Evolutionary conservation across 1,284 basidiomycete genomes (phyloP), one percentile per base, ranked within the genome.

Genomic region (Kwoniella shivajii): DNA sequence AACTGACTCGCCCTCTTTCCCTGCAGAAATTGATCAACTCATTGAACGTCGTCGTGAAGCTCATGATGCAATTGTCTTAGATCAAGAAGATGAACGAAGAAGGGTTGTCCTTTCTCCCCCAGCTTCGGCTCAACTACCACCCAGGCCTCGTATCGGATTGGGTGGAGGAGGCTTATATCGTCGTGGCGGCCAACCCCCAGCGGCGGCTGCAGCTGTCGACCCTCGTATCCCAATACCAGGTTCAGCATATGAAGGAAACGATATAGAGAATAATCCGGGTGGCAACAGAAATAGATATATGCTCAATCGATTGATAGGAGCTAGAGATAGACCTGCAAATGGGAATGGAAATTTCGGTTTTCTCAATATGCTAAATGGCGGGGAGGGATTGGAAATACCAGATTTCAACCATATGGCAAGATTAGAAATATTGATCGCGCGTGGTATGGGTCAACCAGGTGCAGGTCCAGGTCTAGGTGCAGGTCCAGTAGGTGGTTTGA

Each of bases 21-120:
- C 29, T 14, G 2, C 42, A 57, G 56, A 46, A 31, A 41, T 57
- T 6, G 39, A 57, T 22, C 36, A 39, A 3, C 39, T 44, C n/a
- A 6, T 57, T 7, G 42, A 16, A n/a, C 26, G 37, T 11, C 18
- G 50, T 18, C 11, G 31, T 36, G 38, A 31, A 38, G 30, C 24
- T 11, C 33, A 42, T 10, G 36, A 57, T 33, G 56, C 50, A 1
- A 53, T 57, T 22, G 18, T 53, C 2, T 39, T 42, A 3, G 54
- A 33, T 22, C 41, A 54, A 34, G 50, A 50, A 22, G 52, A 59
- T 26, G 57, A 59, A 24, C 38, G 52, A 37, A 34, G 57, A 20
- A 47, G 57, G 26, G 34, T 52, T 1, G 34, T 60, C 18, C 50
- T 50, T 9, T 64, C 59, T 1, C 59, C 61, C 16, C 61, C 55